Percentiles rank a stretch among this genome's conserved stretches.
Evolutionary conservation across 306 rosid species (phyloP).

Genomic region (Leucaena leucocephala): DNA sequence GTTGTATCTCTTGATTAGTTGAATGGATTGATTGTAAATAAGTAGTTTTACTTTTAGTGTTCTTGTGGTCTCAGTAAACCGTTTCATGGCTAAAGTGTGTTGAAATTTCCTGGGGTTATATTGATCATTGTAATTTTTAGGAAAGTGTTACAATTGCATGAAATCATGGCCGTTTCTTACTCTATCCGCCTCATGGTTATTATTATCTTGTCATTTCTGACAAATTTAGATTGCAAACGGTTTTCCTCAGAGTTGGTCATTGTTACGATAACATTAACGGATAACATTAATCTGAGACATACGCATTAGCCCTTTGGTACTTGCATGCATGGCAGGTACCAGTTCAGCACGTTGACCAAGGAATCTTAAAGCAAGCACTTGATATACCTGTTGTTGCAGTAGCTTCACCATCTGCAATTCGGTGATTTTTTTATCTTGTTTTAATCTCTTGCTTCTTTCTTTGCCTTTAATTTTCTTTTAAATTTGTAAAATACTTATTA

Average conservation of each 20-base stretch:
- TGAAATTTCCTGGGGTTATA: background rate
- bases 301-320: constrained; percentile 34
- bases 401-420: constrained; percentile 93
- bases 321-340: constrained; percentile 63
- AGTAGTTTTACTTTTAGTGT: constrained; percentile 4
- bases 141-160: background rate
- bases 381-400: constrained; percentile 83
- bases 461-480: background rate
- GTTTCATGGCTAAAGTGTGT: constrained; percentile 16
- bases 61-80: constrained; percentile 19
- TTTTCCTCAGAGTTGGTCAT: constrained; percentile 19
- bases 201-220: constrained; percentile 9
- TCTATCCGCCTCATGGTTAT: background rate
- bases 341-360: constrained; percentile 68
- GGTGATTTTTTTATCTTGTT: constrained; percentile 49
- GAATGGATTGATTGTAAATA: background rate
- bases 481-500: background rate
- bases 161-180: background rate
- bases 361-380: constrained; percentile 71
- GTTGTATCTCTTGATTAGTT: constrained; percentile 27
- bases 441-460: background rate
- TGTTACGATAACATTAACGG: background rate
- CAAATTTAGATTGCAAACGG: constrained; percentile 4
- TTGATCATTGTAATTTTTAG: constrained; percentile 10
- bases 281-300: constrained; percentile 20